Base-by-base conservation (phyloP, 345 rosid species). In the Sonneratia caseolaris region DNA sequence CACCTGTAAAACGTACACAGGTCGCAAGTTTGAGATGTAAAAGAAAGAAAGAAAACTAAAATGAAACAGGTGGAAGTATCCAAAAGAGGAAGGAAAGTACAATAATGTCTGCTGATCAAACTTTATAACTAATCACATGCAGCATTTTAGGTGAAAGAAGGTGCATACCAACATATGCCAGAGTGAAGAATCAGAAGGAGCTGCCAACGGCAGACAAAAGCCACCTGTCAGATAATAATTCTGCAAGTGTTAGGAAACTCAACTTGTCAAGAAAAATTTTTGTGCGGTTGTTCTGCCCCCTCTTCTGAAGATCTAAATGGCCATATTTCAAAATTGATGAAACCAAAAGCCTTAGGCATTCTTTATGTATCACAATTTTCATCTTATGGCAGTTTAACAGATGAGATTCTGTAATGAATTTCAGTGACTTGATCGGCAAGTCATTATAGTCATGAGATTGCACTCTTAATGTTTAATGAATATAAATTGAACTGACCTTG, bases 121-220 rank as follows among this genome's bases (percentile, higher is more conserved):
- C 38, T 14, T 35, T 4, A 43, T 35, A 53, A 35, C 61, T 6
- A 42, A 48, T 19, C 59, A 70, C 24, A 42, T 5, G 48, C 37
- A 42, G 64, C 76, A 51, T 71, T 70, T 48, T 36, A 37, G 48
- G 32, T 15, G 19, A 42, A 78, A 66, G 73, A 70, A 72, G 57
- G 70, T 6, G 71, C 90, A 77, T 76, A 90, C 97, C 97, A 21
- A 89, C 87, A 75, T 90, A 94, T 53, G 89, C 96, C 73, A 94
- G 84, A 32, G 96, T 88, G 90, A 86, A 86, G 86, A 91, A 82
- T 21, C 97, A 91, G 74, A 87, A 85, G 83, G 82, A 90, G 85
- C 92, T 83, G 70, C 96, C 96, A 57, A 86, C 70, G 57, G 88
- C 87, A 75, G 97, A 91, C 66, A 90, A 80, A 74, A 91, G 95